phyloP scores from a whole-genome alignment of 1,284 basidiomycete genomes.

The Malassezia sp. region DNA sequence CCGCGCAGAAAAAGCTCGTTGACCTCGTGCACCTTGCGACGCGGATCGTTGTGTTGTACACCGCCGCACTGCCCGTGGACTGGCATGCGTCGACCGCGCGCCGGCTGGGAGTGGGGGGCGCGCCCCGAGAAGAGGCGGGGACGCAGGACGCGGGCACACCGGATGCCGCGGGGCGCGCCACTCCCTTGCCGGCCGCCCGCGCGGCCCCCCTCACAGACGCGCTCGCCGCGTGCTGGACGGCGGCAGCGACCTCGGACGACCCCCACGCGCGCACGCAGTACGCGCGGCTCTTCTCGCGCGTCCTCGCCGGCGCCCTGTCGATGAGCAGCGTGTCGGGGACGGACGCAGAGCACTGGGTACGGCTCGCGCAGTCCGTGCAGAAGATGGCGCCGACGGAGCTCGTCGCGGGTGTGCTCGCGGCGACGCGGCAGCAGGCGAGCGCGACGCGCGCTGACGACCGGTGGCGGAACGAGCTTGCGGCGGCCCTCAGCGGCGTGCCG shows the following conservation, averaged over 20 bases:
- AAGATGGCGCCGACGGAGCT: conserved; percentile 12
- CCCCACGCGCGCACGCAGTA: background rate
- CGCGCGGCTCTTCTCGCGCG: conserved; percentile 30
- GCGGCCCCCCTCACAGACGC: background rate
- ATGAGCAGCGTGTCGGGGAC: conserved; percentile 27
- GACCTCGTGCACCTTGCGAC: conserved; percentile 5
- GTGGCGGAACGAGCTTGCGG: conserved; percentile 80
- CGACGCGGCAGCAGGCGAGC: conserved; percentile 1
- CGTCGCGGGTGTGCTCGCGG: conserved; percentile 4
- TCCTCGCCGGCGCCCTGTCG: conserved; percentile 31
- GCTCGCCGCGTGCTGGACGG: background rate
- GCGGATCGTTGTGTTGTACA: background rate
- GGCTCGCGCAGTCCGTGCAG: conserved; percentile 20
- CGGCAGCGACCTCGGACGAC: background rate
- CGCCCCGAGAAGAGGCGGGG: too few relatives aligned
- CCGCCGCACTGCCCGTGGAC: background rate
- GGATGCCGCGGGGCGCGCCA: background rate
- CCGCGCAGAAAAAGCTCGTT: conserved; percentile 4
- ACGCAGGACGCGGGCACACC: too few relatives aligned
- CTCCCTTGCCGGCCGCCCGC: too few relatives aligned
- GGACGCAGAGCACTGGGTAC: conserved; percentile 35
- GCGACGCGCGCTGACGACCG: conserved; percentile 58
- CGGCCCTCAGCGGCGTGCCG: conserved; percentile 61
- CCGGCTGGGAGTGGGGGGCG: background rate
- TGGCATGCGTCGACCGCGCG: conserved; percentile 11